Evolutionary conservation across 805 yeast species (phyloP), one percentile per base, ranked within the genome.

Genomic region (Ogataea methylovora): DNA sequence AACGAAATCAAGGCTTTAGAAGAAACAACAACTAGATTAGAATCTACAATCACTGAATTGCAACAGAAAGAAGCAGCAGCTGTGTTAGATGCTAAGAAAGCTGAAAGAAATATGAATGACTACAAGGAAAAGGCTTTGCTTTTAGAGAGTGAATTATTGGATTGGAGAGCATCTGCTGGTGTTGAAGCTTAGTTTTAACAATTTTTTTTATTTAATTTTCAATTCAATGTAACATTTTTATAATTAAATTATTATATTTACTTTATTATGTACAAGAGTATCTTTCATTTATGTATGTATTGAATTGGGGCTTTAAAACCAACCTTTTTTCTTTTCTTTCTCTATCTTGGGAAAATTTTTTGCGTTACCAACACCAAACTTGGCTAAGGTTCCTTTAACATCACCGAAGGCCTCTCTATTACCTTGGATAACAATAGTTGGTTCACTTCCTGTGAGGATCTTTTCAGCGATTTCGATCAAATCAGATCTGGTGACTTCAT

Each of bases 391-490:
- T 10, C 60, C 71, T 17, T 73, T 73, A 14, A 90, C 78, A 54
- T 92, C 95, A 10, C 97, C 97, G 58, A 88, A 86, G 10, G 74
- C 61, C 28, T 78, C 87, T 49, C 94, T 72, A 34, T 82, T 77
- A 35, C 97, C 97, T 65, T 86, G 94, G 67, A 86, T 74, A 7
- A 87, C 92, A 21, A 87, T 66, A 1, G 95, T 83, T n/a, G 97
- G 92, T 40, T 63, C 66, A 18, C 74, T 68, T 5, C 90, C 84
- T 0, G 87, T 80, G 27, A 90, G 65, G 1, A 92, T 76, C 39
- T 78, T 71, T 46, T 71, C 71, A 3, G 96, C 94, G 1, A 85
- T 87, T 10, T 76, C 62, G 37, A 70, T 71, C 29, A 92, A 67
- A 53, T 90, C 96, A 5, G 60, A 61, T 3, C 76, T 69, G 0